Base-by-base conservation (phyloP, 176 grass and related monocot species). In the Aegilops umbellulata region DNA sequence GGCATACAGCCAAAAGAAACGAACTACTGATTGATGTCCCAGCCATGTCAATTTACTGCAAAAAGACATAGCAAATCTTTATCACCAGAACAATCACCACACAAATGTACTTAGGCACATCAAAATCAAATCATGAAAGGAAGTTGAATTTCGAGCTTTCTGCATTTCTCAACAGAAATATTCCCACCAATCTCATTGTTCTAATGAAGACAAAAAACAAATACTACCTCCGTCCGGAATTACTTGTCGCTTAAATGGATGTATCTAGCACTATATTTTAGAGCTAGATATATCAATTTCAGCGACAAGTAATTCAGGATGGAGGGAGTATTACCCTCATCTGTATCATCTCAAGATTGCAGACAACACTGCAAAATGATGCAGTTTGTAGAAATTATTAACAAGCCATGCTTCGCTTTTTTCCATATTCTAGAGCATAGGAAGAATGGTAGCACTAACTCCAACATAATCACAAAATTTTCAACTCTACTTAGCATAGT, bases 1-100 rank as follows among this genome's bases (percentile, higher is more conserved):
- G 79, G 41, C 57, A 74, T 20, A 32, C 10, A 76, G 8, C 22
- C 65, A 80, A 89, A 84, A 51, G 7, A 65, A 80, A 76, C 7
- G 8, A 34, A 81, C 39, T 69, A 16, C 31, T 38, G 27, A 81
- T 69, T 76, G 60, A 84, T 10, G 17, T 19, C 47, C 46, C 60
- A 41, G 46, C 23, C 49, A 29, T 73, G 78, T 55, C 57, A 26
- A 49, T 76, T 51, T 76, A 69, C 15, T 36, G 17, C n/a, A 29
- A 75, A 67, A 51, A 12, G 22, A 71, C 7, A 10, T n/a, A 89
- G 15, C 16, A 76, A 76, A 78, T 42, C 32, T 76, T 30, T 60
- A 36, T 65, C 41, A 7, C 10, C 78, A 77, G 72, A n/a, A 51
- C 30, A 86, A 71, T 70, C 5, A 6, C 76, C 74, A 44, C 16